Conservation (phyloP, 2,329 filamentous ascomycete genomes). For the Pseudogymnoascus sp. region DNA sequence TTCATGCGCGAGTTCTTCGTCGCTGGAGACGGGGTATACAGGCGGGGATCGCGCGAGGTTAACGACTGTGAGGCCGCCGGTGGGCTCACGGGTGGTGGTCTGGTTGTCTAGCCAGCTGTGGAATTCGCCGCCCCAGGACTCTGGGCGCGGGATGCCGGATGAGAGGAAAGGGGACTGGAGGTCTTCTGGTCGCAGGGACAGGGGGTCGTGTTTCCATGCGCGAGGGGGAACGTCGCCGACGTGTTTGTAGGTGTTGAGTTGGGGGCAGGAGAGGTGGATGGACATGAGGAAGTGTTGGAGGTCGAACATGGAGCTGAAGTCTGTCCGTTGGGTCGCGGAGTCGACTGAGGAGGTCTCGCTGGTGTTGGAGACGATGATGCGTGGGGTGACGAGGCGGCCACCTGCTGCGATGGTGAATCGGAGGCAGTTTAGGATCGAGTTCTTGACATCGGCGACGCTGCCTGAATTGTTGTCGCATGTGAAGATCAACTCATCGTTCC, state of each 20-base stretch:
- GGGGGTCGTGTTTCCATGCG: not conserved
- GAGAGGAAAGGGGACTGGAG: not conserved
- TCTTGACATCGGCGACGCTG: conserved; percentile 34
- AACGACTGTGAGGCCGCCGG: not conserved
- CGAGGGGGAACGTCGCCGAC: not conserved
- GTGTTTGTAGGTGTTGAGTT: not conserved
- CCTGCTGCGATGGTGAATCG: conserved; percentile 35
- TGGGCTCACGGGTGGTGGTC: not conserved
- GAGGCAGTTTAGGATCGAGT: conserved; percentile 36
- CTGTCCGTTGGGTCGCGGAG: not conserved
- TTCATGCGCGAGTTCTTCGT: conserved; percentile 30
- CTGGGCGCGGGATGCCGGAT: not conserved
- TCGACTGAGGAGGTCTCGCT: conserved; percentile 15
- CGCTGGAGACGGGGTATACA: conserved; percentile 32
- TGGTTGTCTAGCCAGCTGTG: not conserved
- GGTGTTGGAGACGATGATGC: conserved; percentile 31
- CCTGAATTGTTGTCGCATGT: conserved; percentile 35
- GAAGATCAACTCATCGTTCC: conserved; percentile 32
- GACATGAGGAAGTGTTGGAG: not conserved
- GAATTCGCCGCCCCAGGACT: not conserved
- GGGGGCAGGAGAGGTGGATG: not conserved
- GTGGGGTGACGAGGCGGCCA: conserved; percentile 31
- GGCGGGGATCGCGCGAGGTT: conserved; percentile 30
- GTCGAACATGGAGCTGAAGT: not conserved
- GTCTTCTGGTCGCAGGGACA: not conserved